phyloP scores from a whole-genome alignment of 257 asterid genomes.

The Nicotiana attenuata region DNA sequence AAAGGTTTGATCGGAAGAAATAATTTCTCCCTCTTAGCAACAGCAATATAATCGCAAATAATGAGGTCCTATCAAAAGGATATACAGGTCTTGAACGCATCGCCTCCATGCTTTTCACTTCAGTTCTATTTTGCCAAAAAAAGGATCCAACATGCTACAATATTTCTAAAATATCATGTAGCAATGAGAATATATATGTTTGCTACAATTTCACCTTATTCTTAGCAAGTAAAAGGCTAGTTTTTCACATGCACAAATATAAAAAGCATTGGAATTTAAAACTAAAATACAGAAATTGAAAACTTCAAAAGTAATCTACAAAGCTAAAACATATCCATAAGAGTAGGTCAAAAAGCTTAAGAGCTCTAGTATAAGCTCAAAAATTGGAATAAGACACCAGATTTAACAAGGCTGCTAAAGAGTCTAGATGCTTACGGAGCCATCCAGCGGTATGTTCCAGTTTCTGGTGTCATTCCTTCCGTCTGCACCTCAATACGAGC shows the following conservation, averaged over 20 bases:
- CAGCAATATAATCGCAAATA: background rate
- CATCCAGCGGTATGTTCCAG: constrained; percentile 99
- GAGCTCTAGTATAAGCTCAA: background rate
- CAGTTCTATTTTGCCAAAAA: background rate
- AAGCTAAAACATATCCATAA: background rate
- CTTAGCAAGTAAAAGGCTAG: background rate
- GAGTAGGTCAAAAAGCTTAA: background rate
- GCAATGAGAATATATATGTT: background rate
- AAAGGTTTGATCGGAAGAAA: background rate
- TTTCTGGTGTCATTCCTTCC: constrained; percentile 99
- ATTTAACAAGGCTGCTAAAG: background rate
- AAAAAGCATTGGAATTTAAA: background rate
- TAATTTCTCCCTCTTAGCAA: background rate
- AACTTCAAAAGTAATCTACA: background rate
- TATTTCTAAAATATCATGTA: background rate
- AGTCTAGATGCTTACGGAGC: constrained; percentile 78
- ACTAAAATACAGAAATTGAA: background rate
- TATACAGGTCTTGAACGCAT: background rate
- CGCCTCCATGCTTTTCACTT: background rate
- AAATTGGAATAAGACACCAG: background rate
- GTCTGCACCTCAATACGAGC: constrained; percentile 97
- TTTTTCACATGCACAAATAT: background rate
- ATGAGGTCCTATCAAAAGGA: background rate
- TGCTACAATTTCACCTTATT: background rate
- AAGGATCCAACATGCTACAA: background rate